These are phyloP conservation scores for Elsinoe necatrix DNA, from an alignment of 2,329 filamentous ascomycete species.

Conservation along the genomic window DNA sequence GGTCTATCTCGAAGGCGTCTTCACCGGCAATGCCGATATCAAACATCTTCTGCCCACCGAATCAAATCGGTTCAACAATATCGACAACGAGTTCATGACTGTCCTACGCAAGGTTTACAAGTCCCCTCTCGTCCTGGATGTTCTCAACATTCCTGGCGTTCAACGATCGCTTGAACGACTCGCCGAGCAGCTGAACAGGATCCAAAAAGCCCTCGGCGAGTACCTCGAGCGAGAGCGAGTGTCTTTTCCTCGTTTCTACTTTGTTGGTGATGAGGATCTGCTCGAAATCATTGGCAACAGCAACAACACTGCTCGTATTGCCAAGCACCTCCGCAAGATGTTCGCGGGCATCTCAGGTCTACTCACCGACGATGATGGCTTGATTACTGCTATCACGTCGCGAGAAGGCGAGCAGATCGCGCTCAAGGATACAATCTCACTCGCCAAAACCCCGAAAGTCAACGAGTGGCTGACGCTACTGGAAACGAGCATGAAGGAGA, in stretches of 20 bases:
- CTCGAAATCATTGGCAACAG: conserved; percentile 99
- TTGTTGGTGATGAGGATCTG: conserved; percentile 96
- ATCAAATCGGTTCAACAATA: conserved; percentile 94
- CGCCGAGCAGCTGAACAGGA: conserved; percentile 96
- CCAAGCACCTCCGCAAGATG: conserved; percentile 99
- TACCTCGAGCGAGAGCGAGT: conserved; percentile 97
- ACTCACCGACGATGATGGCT: conserved; percentile 79
- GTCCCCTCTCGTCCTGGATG: conserved; percentile 88
- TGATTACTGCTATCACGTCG: conserved; percentile 86
- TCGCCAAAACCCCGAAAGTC: conserved; percentile 90
- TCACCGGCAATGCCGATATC: conserved; percentile 97
- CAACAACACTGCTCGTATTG: conserved; percentile 90
- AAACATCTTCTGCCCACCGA: conserved; percentile 96
- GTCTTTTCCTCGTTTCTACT: conserved; percentile 98
- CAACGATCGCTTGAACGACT: conserved; percentile 93
- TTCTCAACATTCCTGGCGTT: conserved; percentile 88
- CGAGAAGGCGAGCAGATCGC: conserved; percentile 87
- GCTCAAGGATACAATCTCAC: conserved; percentile 82
- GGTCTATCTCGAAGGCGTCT: conserved; percentile 98
- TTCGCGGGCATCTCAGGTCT: conserved; percentile 92
- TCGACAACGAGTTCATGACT: conserved; percentile 97
- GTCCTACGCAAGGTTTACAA: conserved; percentile 99
- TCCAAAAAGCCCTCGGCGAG: conserved; percentile 96
- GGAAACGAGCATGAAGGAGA: conserved; percentile 87
- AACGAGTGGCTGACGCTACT: conserved; percentile 97